A percentile compares a stretch with the other conserved stretches of the same genome.
Conservation (phyloP, 116 monocot species). For the Dioscorea cayenensis region DNA sequence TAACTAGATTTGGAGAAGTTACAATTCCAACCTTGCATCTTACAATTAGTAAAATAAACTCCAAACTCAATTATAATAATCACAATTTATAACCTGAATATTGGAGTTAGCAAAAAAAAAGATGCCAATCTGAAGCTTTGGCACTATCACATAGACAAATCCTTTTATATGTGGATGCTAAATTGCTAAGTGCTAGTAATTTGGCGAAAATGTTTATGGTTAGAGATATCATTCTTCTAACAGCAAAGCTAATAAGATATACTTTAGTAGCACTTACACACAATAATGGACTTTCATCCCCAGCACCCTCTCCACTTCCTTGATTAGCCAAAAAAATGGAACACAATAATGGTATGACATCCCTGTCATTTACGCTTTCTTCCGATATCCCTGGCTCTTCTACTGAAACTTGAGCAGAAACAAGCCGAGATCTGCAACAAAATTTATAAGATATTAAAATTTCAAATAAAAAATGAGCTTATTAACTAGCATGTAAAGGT, state of each 20-base stretch:
- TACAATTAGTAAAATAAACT: too few species aligned
- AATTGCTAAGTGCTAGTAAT: too few species aligned
- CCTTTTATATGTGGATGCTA: too few species aligned
- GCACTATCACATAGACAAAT: too few species aligned
- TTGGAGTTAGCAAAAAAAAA: too few species aligned
- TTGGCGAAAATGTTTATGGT: too few species aligned
- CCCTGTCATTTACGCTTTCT: conserved; percentile 33
- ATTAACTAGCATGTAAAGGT: too few species aligned
- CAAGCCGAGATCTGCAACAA: conserved; percentile 74
- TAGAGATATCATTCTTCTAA: neutral
- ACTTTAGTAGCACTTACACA: conserved; percentile 29
- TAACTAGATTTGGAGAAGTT: too few species aligned
- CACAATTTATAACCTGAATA: too few species aligned
- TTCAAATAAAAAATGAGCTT: neutral
- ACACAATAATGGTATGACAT: conserved; percentile 85
- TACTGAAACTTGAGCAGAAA: conserved; percentile 50
- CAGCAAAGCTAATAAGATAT: neutral
- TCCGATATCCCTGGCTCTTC: conserved; percentile 27
- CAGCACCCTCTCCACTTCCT: conserved; percentile 51
- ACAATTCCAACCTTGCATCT: too few species aligned
- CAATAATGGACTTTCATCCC: conserved; percentile 29
- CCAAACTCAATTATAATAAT: too few species aligned
- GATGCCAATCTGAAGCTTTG: too few species aligned
- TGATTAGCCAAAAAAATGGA: conserved; percentile 88
- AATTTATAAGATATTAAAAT: neutral